Percentiles rank a stretch among this genome's conserved stretches.
Evolutionary conservation across 2,329 filamentous ascomycete species (phyloP).

Genomic region (Apiospora saccharicola): DNA sequence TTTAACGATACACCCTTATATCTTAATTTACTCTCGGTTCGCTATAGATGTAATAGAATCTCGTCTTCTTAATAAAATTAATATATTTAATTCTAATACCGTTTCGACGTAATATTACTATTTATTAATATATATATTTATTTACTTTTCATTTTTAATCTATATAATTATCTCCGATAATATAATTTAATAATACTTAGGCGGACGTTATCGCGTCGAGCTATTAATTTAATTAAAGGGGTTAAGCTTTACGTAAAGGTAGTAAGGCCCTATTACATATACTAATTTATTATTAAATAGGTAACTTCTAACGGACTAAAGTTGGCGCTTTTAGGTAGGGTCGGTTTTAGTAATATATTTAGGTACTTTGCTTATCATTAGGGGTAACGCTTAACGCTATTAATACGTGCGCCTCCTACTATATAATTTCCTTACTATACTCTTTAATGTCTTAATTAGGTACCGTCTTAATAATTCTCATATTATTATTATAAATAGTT

Average conservation of each 20-base stretch:
- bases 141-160: background rate
- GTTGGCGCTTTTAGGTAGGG: background rate
- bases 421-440: background rate
- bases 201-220: conserved; percentile 13
- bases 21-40: too few species aligned
- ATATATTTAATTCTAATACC: background rate
- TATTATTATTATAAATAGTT: too few species aligned
- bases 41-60: background rate
- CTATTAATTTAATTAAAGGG: background rate
- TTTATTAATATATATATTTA: background rate
- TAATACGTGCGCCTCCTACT: conserved; percentile 4
- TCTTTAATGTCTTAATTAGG: too few species aligned
- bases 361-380: background rate
- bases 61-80: background rate
- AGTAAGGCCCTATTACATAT: background rate
- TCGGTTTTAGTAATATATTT: background rate
- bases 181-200: background rate
- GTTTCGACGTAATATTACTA: background rate
- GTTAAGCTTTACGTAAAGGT: conserved; percentile 1
- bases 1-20: background rate
- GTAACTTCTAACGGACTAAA: background rate
- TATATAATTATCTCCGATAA: background rate
- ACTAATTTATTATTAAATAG: background rate
- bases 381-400: background rate
- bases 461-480: too few species aligned